Base-by-base conservation (phyloP, 495 filamentous ascomycete species). In the Chaetomium fimeti region DNA sequence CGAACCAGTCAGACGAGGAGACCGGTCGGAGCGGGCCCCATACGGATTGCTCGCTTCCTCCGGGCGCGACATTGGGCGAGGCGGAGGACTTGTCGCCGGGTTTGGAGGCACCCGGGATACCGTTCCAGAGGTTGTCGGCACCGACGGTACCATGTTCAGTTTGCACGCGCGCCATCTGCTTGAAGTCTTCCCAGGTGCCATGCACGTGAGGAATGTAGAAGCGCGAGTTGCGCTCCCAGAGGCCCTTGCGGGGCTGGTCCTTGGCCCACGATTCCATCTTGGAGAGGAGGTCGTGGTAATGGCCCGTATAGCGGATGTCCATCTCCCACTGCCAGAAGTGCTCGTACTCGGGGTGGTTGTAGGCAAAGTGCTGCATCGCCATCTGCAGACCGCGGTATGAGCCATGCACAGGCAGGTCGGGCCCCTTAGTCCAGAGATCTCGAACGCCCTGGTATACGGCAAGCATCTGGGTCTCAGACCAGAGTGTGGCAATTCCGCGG, bases 321-420 rank as follows among this genome's bases (percentile, higher is more conserved):
- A 98, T 96, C 76, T 98, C 94, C 92, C 93, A 97, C 70, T 98
- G 92, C 94, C 94, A 98, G 76, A 93, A 90, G 76, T 88, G 91
- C 62, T 98, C 95, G 72, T 94, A 98, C 71, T 97, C 93, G 0
- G 91, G 90, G 73, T 98, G 94, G 47, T 86, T 84, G 67, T 91
- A 85, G 18, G 93, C 89, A 70, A 97, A 98, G 74, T 90, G 88
- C 71, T 97, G 94, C 79, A 98, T 85, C 12, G 93, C 91, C 91
- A 97, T 93, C 72, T 91, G 92, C 27, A 91, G 86, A 63, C 89
- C 90, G 47, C 94, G 89, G 76, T 98, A 98, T 0, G 91, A 91
- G 5, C 93, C 94, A 74, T 97, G 89, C 0, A 96, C 86, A 1
- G 90, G 91, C 2, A 97, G 79, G 6, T 78, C 74, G 5, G 77